Conservation (phyloP, 2,329 filamentous ascomycete species). For the Seiridium cupressi region DNA sequence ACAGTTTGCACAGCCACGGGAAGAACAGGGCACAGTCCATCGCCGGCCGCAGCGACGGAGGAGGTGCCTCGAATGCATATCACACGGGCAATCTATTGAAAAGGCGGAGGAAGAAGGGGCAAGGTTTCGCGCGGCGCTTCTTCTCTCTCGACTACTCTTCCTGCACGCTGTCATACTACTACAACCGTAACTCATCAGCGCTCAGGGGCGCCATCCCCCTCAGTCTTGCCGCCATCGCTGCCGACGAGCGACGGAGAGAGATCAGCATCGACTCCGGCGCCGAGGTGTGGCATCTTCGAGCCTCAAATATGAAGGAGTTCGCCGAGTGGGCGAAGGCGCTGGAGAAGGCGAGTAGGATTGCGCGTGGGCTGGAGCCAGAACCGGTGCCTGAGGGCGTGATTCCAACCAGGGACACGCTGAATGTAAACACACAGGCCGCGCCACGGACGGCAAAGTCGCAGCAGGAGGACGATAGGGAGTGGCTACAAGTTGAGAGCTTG, state of each 20-base stretch:
- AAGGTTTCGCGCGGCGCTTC: constrained; percentile 89
- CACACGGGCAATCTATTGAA: constrained; percentile 87
- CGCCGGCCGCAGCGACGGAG: constrained; percentile 51
- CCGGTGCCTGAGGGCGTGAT: constrained; percentile 17
- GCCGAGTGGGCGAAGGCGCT: constrained; percentile 82
- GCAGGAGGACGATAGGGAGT: constrained; percentile 72
- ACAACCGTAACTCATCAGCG: constrained; percentile 89
- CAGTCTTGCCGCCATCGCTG: constrained; percentile 85
- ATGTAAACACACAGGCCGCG: constrained; percentile 24
- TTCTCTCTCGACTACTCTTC: constrained; percentile 95
- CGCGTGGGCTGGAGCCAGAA: constrained; percentile 49
- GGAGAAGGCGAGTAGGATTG: constrained; percentile 73
- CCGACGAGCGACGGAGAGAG: constrained; percentile 82
- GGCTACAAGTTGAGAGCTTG: constrained; percentile 81
- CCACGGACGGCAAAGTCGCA: constrained; percentile 30
- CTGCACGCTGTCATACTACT: constrained; percentile 94
- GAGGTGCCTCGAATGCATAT: constrained; percentile 50
- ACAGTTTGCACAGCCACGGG: constrained; percentile 57
- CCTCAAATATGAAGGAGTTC: constrained; percentile 81
- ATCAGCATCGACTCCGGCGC: constrained; percentile 97
- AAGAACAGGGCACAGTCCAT: constrained; percentile 46
- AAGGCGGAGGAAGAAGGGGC: constrained; percentile 86
- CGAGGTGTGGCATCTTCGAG: constrained; percentile 92
- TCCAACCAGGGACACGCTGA: constrained; percentile 14
- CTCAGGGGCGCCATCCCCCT: constrained; percentile 89